Evolutionary conservation across 139 green algal species (phyloP).

Genomic region (Volvox africanus): DNA sequence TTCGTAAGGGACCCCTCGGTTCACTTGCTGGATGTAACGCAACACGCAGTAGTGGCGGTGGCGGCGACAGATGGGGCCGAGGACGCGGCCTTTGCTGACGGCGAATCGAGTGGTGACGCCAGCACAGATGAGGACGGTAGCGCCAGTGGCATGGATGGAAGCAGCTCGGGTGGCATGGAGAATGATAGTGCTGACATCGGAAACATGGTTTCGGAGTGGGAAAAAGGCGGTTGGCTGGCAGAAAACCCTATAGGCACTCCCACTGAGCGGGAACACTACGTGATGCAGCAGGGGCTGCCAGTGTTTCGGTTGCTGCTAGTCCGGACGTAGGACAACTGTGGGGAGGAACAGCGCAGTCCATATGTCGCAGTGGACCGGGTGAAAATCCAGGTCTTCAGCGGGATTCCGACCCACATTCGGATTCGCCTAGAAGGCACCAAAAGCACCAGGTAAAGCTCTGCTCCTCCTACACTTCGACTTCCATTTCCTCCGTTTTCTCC

Average conservation of each 20-base stretch:
- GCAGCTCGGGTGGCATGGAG: no score
- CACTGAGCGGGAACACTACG: constrained; percentile 12
- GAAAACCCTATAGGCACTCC: neutral
- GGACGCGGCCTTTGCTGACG: neutral
- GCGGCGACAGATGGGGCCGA: neutral
- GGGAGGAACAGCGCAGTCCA: no score
- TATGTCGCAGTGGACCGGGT: no score
- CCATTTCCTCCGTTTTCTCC: no score
- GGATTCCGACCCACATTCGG: no score
- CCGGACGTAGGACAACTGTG: neutral
- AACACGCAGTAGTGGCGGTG: neutral
- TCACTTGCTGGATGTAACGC: no score
- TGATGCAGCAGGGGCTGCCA: neutral
- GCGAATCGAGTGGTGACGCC: neutral
- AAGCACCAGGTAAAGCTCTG: no score
- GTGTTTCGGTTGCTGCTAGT: constrained; percentile 17
- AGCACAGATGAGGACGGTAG: neutral
- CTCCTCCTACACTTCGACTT: no score
- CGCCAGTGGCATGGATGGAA: neutral
- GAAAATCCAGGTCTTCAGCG: no score
- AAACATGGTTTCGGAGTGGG: constrained; percentile 26
- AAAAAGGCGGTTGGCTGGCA: neutral
- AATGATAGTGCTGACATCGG: neutral
- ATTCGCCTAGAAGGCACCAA: no score
- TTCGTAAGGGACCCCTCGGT: no score